phyloP scores from a whole-genome alignment of 805 yeast species.

The Candida ortonii region DNA sequence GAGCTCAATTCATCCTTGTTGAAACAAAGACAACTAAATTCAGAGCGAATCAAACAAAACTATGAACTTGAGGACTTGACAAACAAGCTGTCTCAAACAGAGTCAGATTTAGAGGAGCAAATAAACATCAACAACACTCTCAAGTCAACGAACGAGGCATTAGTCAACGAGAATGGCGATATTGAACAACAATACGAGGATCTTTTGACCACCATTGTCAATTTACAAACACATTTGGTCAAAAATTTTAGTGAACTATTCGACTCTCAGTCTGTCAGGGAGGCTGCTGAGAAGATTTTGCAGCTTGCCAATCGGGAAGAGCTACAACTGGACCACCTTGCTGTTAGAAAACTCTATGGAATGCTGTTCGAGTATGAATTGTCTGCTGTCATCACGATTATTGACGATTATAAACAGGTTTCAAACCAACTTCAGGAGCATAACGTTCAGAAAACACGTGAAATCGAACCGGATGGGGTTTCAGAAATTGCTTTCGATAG shows the following conservation, averaged over 20 bases:
- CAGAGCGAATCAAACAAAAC: constrained; percentile 28
- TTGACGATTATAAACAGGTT: constrained; percentile 49
- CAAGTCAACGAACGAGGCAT: constrained; percentile 41
- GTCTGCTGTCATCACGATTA: constrained; percentile 58
- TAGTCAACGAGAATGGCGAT: constrained; percentile 29
- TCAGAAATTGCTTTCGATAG: no score
- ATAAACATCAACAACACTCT: constrained; percentile 29
- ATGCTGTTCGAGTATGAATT: constrained; percentile 44
- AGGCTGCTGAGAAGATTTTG: constrained; percentile 51
- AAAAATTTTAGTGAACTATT: constrained; percentile 50
- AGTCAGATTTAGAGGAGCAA: constrained; percentile 14
- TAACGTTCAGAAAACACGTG: constrained; percentile 7
- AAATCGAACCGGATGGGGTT: no score
- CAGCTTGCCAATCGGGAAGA: constrained; percentile 35
- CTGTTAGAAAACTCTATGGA: constrained; percentile 35
- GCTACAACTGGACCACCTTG: constrained; percentile 22
- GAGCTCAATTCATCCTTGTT: constrained; percentile 15
- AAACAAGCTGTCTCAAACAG: constrained; percentile 16
- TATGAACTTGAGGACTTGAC: constrained; percentile 38
- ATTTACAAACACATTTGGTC: constrained; percentile 49
- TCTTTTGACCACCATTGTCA: constrained; percentile 35
- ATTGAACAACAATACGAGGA: constrained; percentile 11
- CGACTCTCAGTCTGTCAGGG: constrained; percentile 57
- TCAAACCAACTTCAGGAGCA: no score
- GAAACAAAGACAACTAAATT: constrained; percentile 16